Base-by-base conservation (phyloP, 805 yeast species). In the Blastobotrys americana region DNA sequence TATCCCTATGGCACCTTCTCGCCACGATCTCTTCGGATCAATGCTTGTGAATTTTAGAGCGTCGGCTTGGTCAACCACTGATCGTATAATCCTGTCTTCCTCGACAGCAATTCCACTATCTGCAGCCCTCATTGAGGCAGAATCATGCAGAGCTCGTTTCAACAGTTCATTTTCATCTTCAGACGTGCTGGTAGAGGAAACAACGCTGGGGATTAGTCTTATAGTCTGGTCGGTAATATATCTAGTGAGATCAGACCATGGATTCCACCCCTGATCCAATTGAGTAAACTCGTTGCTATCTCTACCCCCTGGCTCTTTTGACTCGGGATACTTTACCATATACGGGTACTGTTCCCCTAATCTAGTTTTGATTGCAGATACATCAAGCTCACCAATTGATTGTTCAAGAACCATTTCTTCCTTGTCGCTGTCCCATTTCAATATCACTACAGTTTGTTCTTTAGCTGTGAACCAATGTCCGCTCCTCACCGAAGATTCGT, bases 121-220 rank as follows among this genome's bases (percentile, higher is more conserved):
- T 3, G 18, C 21, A 18, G 35, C 39, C 28, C 69, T 43, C 2
- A 42, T 37, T 25, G 55, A 41, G 5, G 65, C 58, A 23, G 63
- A 53, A 17, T 63, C 58, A 18, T 52, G 35, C n/a, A 76, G 54
- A 2, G 71, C 66, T 3, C 65, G 64, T 16, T 64, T 39, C 5
- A 77, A 51, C 16, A 65, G 57, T 46, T 65, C 63, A 22, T 72
- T 67, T 49, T 77, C 84, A 33, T 74, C 73, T 6, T 62, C 63
- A 1, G 82, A 73, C 0, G 82, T 71, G 9, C 74, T 59, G 1
- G 79, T 70, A 9, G 74, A 65, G 3, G 74, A 63, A 6, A 67
- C 56, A 1, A 57, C 49, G 2, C 53, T 15, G 2, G 68, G 71
- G 0, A 66, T 43, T 2, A 59, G 51, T n/a, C 49, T 49, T 0